Evolutionary conservation across 305 asterid genomes (phyloP), one percentile per base, ranked within the genome.

Genomic region (Fraxinus greggii): DNA sequence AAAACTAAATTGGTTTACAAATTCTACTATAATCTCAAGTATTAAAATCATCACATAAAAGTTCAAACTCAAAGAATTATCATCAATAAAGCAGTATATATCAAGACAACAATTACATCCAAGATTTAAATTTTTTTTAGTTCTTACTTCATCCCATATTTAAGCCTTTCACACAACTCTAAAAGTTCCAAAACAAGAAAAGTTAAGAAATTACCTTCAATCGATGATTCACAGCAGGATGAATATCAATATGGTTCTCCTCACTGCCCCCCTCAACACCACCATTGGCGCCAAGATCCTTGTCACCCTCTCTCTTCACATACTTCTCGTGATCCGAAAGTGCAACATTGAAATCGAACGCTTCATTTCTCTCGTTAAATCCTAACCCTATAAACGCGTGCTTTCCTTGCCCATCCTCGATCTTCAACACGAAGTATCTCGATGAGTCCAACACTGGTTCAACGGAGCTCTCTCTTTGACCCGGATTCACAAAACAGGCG

Each of bases 221-320:
- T 86, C 95, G 88, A 74, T 95, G 98, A 91, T 95, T 93, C 21
- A 95, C 97, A 72, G 97, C 98, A 26, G 98, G 98, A 83, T 95
- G 98, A 75, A 94, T 88, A 86, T 91, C 96, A 76, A 95, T 94
- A 28, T 88, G 92, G 65, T 83, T 87, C 13, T 95, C 94, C 21
- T 88, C 97, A 9, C 85, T 86, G 56, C 85, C 89, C 1, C 42
- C 94, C 26, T 87, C 86, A 3, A 29, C 91, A 33, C 84, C 88
- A 5, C 78, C 89, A 33, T 86, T 87, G 38, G 72, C 86, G 3
- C 83, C 92, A 15, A 56, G 86, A 69, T 90, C 97, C 87, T 90
- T 94, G 9, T 92, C 98, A 59, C 84, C 86, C 82, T 92, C 99
- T 80, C 98, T 88, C 91, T 89, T 90, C 17, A 89, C 94, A 21